These are phyloP conservation scores for Gryganskiella cystojenkinii DNA, from an alignment of 192 early-diverging fungal species.

Conservation along the genomic window DNA sequence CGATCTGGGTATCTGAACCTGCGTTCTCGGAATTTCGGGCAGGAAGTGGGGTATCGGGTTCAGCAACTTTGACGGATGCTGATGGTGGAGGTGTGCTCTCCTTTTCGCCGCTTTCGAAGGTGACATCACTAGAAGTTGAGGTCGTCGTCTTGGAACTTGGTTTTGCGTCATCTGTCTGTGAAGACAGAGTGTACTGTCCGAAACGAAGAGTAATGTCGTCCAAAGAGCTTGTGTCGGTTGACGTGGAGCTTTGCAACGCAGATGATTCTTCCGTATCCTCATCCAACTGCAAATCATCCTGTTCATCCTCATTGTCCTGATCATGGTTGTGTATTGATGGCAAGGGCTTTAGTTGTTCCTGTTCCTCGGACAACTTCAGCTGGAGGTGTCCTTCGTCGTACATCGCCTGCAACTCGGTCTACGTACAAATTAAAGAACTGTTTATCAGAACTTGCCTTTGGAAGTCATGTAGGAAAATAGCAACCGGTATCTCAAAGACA, in stretches of 20 bases:
- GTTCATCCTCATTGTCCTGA: constrained; percentile 29
- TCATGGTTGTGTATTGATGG: not conserved
- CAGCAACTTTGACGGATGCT: not conserved
- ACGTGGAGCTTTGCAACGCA: not conserved
- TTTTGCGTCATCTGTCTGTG: constrained; percentile 2
- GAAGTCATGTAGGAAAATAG: too few species aligned
- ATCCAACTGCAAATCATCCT: constrained; percentile 15
- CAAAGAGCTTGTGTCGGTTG: constrained; percentile 4
- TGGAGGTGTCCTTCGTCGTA: constrained; percentile 29
- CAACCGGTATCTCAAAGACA: too few species aligned
- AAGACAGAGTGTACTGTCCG: constrained; percentile 16
- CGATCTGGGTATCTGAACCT: too few species aligned
- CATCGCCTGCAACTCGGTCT: constrained; percentile 44
- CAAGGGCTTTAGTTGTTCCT: not conserved
- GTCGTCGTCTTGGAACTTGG: not conserved
- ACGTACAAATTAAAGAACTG: too few species aligned
- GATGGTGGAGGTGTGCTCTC: not conserved
- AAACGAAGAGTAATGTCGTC: constrained; percentile 37
- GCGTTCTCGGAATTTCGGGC: too few species aligned
- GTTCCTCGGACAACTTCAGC: constrained; percentile 12
- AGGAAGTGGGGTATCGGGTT: not conserved
- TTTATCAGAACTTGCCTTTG: too few species aligned
- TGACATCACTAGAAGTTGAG: not conserved
- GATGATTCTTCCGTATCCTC: constrained; percentile 7
- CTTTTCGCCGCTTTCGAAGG: not conserved